Base-by-base conservation (phyloP, 225 moss, liverwort and hornwort species). In the Lunularia cruciata region DNA sequence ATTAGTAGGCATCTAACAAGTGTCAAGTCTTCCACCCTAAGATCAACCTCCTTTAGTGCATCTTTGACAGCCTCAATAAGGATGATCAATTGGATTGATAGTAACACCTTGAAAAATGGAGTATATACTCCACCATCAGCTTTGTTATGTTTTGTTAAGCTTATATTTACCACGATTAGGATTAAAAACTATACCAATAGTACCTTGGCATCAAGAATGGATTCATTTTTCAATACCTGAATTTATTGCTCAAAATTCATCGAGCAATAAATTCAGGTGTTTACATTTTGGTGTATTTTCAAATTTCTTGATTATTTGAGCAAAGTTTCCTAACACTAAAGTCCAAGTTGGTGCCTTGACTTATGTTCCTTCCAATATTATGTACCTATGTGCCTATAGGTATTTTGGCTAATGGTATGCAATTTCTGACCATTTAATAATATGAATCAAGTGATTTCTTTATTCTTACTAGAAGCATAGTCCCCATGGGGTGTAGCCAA, bases 361-460 rank as follows among this genome's bases (percentile, higher is more conserved):
- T 19, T 71, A 47, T 42, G 61, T 59, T 72, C 61, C 49, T 62
- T 62, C 61, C 25, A 62, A 61, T 72, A 61, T 72, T 72, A 72
- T 48, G 72, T 32, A 72, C 47, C 61, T 71, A 76, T 26, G 45
- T 70, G 57, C 70, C 48, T 76, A 76, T 71, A 76, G 47, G 71
- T 70, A 76, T 62, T 69, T 71, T 62, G 38, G 76, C 69, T 70
- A 70, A 62, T 76, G 76, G 69, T 70, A 70, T 69, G 56, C 67
- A 74, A 74, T 67, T 57, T 74, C 66, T 27, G 38, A 74, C 64
- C 74, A 74, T 67, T 74, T 74, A 53, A 67, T 74, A 51, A 73
- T 64, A 73, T n/a, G n/a, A n/a, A n/a, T 42, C 12, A 42, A 5
- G 40, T 42, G 19, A 54, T 54, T 20, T 54, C 22, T 57, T 27